phyloP scores from a whole-genome alignment of 2,329 filamentous ascomycete species.

The Penicillium freii region DNA sequence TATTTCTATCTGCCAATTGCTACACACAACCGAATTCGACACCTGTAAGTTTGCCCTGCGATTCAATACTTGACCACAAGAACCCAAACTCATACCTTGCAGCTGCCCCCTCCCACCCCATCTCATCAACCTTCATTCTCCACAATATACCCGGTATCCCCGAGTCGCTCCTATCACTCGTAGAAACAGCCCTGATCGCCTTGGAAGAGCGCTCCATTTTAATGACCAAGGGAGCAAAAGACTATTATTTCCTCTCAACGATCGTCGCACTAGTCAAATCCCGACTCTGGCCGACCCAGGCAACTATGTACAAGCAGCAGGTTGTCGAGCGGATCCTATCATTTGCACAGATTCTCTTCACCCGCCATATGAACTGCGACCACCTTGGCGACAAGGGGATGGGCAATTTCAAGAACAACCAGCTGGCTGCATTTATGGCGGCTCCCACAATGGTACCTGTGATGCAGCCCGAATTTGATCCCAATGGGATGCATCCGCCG shows the following conservation, averaged over 20 bases:
- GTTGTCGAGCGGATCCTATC: conserved; percentile 37
- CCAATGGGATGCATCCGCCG: conserved; percentile 20
- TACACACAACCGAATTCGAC: conserved; percentile 28
- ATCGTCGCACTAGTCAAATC: conserved; percentile 36
- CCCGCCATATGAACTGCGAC: conserved; percentile 33
- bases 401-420: conserved; percentile 34
- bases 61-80: background rate
- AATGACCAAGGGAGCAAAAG: conserved; percentile 40
- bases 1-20: conserved; percentile 38
- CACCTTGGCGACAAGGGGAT: conserved; percentile 31
- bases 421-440: conserved; percentile 24
- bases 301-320: conserved; percentile 35
- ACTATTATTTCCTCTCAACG: conserved; percentile 42
- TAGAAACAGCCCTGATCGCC: conserved; percentile 31
- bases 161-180: conserved; percentile 35
- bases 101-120: conserved; percentile 4
- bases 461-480: conserved; percentile 24
- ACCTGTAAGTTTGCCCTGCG: conserved; percentile 20
- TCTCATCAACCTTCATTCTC: conserved; percentile 20
- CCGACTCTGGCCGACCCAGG: conserved; percentile 36
- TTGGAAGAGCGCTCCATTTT: conserved; percentile 33
- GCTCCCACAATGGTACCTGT: conserved; percentile 23
- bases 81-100: background rate
- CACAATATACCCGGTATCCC: conserved; percentile 32
- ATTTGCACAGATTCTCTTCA: conserved; percentile 38